Percentiles rank a stretch among this genome's conserved stretches.
Evolutionary conservation across 495 filamentous ascomycete genomes (phyloP).

Genomic region (Neurospora cerealis): DNA sequence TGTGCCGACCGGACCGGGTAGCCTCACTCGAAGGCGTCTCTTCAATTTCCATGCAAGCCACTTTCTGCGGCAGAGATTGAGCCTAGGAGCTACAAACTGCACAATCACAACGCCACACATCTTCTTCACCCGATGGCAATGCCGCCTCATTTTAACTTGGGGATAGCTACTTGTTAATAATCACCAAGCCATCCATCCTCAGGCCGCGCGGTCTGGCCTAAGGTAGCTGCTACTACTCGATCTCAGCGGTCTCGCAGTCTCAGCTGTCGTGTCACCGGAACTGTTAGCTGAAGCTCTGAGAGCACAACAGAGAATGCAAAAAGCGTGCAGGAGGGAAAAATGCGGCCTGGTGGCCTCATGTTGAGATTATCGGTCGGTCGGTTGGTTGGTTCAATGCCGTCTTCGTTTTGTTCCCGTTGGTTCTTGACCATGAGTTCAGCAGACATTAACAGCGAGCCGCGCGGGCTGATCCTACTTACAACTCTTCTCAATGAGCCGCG

Average conservation of each 20-base stretch:
- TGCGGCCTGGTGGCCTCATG: not conserved
- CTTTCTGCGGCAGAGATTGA: not conserved
- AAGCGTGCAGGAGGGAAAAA: not conserved
- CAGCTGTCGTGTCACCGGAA: not conserved
- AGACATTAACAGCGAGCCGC: not conserved
- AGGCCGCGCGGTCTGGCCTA: not conserved
- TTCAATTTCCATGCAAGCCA: not conserved
- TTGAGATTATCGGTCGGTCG: not conserved
- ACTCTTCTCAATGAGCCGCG: not conserved
- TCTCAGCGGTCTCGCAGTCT: not conserved
- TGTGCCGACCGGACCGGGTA: not conserved
- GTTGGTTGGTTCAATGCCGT: not conserved
- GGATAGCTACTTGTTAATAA: not conserved
- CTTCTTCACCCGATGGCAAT: not conserved
- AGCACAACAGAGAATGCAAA: not conserved
- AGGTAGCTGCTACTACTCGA: not conserved
- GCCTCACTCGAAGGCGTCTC: not conserved
- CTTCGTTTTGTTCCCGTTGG: not conserved
- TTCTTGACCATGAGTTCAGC: not conserved
- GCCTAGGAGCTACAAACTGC: not conserved
- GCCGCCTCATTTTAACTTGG: not conserved
- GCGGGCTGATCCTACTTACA: not conserved
- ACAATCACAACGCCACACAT: not conserved
- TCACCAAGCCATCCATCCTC: not conserved
- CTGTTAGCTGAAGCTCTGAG: not conserved